Evolutionary conservation across 495 filamentous ascomycete species (phyloP).

Genomic region (Penicillium silybi): DNA sequence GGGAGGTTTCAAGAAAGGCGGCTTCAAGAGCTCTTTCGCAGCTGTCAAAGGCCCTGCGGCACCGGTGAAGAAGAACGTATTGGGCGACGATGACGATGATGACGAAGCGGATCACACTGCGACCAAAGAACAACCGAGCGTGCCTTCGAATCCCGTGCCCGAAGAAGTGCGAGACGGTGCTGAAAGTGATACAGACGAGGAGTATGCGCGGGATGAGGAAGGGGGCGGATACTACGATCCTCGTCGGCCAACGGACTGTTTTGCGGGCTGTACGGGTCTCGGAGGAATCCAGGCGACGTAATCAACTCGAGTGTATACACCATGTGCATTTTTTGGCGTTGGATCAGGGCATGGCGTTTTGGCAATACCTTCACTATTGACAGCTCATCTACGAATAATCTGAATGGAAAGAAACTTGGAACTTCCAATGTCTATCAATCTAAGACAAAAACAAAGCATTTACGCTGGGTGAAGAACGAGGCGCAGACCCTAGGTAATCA

Average conservation of each 20-base stretch:
- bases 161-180: slow-evolving; percentile 15
- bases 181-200: slow-evolving; percentile 46
- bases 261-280: slow-evolving; percentile 31
- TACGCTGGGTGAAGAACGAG: slow-evolving; percentile 16
- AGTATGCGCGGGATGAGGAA: slow-evolving; percentile 35
- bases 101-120: background rate
- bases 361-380: background rate
- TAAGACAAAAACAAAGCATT: slow-evolving; percentile 6
- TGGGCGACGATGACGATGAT: slow-evolving; percentile 42
- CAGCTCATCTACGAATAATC: background rate
- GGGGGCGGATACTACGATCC: slow-evolving; percentile 51
- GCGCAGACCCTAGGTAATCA: slow-evolving; percentile 27
- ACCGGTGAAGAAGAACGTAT: slow-evolving; percentile 41
- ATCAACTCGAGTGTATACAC: background rate
- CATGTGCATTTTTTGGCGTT: background rate
- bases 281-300: slow-evolving; percentile 6
- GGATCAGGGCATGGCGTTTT: background rate
- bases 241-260: slow-evolving; percentile 48
- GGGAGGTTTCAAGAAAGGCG: slow-evolving; percentile 59
- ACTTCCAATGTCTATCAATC: slow-evolving; percentile 11
- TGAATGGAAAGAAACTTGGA: background rate
- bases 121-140: background rate
- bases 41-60: slow-evolving; percentile 35
- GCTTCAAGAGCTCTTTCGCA: slow-evolving; percentile 60
- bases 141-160: background rate